phyloP scores from a whole-genome alignment of 2,329 filamentous ascomycete species.

The Neofusicoccum cordaticola region DNA sequence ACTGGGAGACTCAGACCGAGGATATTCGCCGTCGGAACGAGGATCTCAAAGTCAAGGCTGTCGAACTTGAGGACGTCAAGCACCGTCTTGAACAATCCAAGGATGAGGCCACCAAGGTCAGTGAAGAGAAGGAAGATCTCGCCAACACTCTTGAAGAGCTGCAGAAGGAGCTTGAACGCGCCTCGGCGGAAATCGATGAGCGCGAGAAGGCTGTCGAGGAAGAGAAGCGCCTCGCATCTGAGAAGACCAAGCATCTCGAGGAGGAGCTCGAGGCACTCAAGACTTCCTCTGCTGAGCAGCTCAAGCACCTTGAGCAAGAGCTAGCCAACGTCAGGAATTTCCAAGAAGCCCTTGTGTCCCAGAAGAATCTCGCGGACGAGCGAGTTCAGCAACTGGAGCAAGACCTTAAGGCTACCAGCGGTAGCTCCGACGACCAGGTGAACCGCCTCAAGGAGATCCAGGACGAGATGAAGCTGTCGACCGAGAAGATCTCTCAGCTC shows the following conservation, averaged over 20 bases:
- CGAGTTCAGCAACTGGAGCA: constrained; percentile 9
- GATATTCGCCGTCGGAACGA: constrained; percentile 14
- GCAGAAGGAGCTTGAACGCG: constrained; percentile 14
- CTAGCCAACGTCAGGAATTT: constrained; percentile 3
- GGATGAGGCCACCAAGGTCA: constrained; percentile 5
- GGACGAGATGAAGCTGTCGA: constrained; percentile 11
- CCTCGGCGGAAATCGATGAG: constrained; percentile 8
- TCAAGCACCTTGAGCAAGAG: constrained; percentile 4
- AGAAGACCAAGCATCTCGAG: constrained; percentile 10
- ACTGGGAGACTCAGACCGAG: constrained; percentile 9
- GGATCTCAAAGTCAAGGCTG: constrained; percentile 16
- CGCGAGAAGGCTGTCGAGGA: constrained; percentile 11
- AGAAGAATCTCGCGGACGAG: constrained; percentile 3
- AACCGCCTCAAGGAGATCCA: constrained; percentile 7
- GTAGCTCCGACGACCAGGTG: background rate
- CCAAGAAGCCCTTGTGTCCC: constrained; percentile 5
- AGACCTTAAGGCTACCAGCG: constrained; percentile 8
- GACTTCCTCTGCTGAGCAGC: background rate
- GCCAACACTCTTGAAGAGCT: constrained; percentile 7
- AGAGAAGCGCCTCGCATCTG: constrained; percentile 11
- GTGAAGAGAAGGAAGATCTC: constrained; percentile 15
- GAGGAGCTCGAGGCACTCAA: constrained; percentile 4
- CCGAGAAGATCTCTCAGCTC: constrained; percentile 13
- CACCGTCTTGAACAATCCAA: constrained; percentile 14
- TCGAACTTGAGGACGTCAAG: constrained; percentile 17